Evolutionary conservation across 257 asterid species (phyloP), one percentile per base, ranked within the genome.

Genomic region (Primulina huaijiensis): DNA sequence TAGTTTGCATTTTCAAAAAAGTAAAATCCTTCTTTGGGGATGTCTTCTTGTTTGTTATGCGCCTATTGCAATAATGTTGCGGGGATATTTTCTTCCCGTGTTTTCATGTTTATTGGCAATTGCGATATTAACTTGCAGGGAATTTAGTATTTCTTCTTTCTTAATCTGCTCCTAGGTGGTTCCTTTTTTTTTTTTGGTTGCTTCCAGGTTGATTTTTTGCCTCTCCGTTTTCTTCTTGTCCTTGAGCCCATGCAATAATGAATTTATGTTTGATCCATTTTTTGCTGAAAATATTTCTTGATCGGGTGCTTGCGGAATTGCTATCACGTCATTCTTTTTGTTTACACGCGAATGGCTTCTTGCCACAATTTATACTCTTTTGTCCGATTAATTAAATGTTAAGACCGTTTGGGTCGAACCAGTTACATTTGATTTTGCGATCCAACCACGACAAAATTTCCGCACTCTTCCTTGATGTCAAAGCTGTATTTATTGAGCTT

Each of bases 1-100:
- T 57, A 17, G 65, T 64, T 65, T 68, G 46, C 57, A 10, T 33
- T 62, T 17, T 66, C 72, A 66, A 43, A 74, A 64, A 20, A 60
- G 61, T 64, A 21, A 40, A 74, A 71, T 64, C 68, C 55, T 38
- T 35, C 65, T 12, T 34, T n/a, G 1, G 62, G 63, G 14, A 14
- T 58, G 11, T 14, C 38, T 12, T 5, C n/a, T 66, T 66, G 19
- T 8, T 20, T 6, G 61, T 29, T 16, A 55, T 34, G 58, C 16
- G 55, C 59, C 64, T 17, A 31, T 23, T 55, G 17, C 21, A 50
- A 8, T 25, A 27, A 34, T 29, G 6, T 31, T 6, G 37, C 0
- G 0, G 21, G 25, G 60, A 33, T 14, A 16, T 7, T 19, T 64
- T 69, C 25, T 14, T 19, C 21, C 57, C 5, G 5, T 14, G 21